These are phyloP conservation scores for Mycena sp. DNA, from an alignment of 1,284 basidiomycete genomes.

Conservation along the genomic window DNA sequence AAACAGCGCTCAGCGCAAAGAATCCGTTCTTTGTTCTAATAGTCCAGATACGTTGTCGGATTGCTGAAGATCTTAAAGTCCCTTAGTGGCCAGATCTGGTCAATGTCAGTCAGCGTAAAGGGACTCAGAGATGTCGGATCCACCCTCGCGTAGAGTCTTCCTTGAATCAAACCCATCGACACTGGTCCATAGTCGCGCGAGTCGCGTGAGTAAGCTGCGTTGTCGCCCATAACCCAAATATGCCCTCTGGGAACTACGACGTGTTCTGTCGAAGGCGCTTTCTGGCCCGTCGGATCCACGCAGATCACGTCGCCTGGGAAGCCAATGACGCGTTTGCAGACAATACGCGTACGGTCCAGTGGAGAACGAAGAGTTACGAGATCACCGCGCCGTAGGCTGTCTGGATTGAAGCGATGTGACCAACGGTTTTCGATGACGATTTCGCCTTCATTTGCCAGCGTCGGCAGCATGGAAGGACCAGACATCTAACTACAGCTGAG, in stretches of 20 bases:
- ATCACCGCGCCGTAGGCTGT: constrained; percentile 77
- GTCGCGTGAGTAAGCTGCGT: constrained; percentile 85
- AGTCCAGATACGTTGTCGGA: constrained; percentile 56
- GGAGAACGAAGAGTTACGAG: constrained; percentile 85
- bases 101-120: constrained; percentile 6
- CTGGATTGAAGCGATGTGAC: constrained; percentile 62
- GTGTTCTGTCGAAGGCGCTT: constrained; percentile 72
- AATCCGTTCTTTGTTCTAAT: no score
- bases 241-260: constrained; percentile 84
- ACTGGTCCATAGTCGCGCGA: constrained; percentile 94
- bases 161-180: constrained; percentile 83
- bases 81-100: constrained; percentile 63
- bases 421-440: constrained; percentile 70
- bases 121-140: constrained; percentile 27
- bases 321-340: constrained; percentile 94
- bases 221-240: constrained; percentile 96
- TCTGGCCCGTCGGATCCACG: constrained; percentile 81
- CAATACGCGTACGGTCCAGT: constrained; percentile 69
- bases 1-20: no score
- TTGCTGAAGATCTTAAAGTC: constrained; percentile 60
- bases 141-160: constrained; percentile 83
- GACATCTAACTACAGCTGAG: constrained; percentile 50
- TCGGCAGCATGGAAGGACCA: constrained; percentile 93
- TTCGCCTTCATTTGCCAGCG: constrained; percentile 71
- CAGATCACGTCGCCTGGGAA: constrained; percentile 91